Base-by-base conservation (phyloP, 2,329 filamentous ascomycete genomes). In the Zasmidium cellare region DNA sequence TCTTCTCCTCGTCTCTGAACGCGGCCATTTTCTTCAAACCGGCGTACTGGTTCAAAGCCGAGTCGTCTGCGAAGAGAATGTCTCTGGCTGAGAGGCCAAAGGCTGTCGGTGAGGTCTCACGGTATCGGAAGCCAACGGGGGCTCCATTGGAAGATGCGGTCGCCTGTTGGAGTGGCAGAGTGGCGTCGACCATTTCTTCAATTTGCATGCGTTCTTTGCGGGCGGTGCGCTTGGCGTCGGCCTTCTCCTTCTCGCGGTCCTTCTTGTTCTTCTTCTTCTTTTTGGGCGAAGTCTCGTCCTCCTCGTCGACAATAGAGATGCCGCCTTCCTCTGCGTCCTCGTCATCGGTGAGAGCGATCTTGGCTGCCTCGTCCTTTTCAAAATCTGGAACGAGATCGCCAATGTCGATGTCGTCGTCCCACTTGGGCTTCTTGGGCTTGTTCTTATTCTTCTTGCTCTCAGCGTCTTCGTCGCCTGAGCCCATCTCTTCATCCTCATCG, bases 331-430 rank as follows among this genome's bases (percentile, higher is more conserved):
- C 73, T 1, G 69, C 77, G 0, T 71, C 76, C 23, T 82, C 80
- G 1, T 76, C 78, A 62, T 87, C 84, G 3, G 84, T 84, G 1
- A 88, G 76, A 1, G 77, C 77, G 58, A 89, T 75, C 1, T 78
- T 76, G 19, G 84, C 83, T 51, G 80, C 76, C 24, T 72, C 69
- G 48, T 71, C 57, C 23, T 91, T 89, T 19, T 90, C 85, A 70
- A 96, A 96, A 60, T 96, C 91, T 1, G 91, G 92, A 24, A 96
- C 79, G 51, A 97, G 82, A 73, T 96, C 93, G 60, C 89, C 91
- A 77, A 99, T 97, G 71, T 97, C 92, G 67, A 99, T 97, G 72
- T 99, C 94, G 69, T 97, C 92, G 68, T 97, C 91, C 89, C 93
- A 99, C 62, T 86, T 90, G 9, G 91, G 91, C 77, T 96, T 96